phyloP scores from a whole-genome alignment of 805 yeast species.

The Cyberlindnera xylosilytica region DNA sequence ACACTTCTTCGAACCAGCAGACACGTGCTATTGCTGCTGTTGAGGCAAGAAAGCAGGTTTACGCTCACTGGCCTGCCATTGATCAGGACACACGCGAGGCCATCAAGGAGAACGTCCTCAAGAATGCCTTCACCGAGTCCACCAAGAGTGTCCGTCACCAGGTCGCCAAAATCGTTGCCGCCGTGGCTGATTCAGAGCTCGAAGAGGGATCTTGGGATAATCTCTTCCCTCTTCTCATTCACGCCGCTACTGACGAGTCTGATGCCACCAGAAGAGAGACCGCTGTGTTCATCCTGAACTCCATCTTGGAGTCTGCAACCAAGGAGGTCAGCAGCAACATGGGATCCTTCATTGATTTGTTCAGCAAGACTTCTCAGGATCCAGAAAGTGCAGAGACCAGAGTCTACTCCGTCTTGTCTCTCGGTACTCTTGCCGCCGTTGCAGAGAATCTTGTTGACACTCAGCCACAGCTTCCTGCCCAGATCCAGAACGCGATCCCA shows the following conservation, averaged over 20 bases:
- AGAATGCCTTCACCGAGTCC: constrained; percentile 63
- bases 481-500: constrained; percentile 70
- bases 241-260: constrained; percentile 54
- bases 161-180: constrained; percentile 82
- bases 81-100: constrained; percentile 48
- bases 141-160: constrained; percentile 77
- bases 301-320: constrained; percentile 70
- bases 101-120: constrained; percentile 66
- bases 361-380: constrained; percentile 62
- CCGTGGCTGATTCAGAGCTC: constrained; percentile 77
- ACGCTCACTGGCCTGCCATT: constrained; percentile 58
- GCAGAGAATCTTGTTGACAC: constrained; percentile 57
- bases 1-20: constrained; percentile 63
- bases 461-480: constrained; percentile 42
- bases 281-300: constrained; percentile 73
- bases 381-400: constrained; percentile 67
- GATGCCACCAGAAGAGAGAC: constrained; percentile 66
- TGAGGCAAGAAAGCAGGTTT: constrained; percentile 84
- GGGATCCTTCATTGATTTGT: constrained; percentile 67
- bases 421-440: constrained; percentile 62
- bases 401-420: constrained; percentile 76
- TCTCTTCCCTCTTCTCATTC: constrained; percentile 66
- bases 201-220: constrained; percentile 70
- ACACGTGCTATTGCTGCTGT: constrained; percentile 93
- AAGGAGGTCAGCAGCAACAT: constrained; percentile 57